Percentiles rank a stretch among this genome's conserved stretches.
These are phyloP conservation scores for Hymenoscyphus infarciens DNA, from an alignment of 2,329 filamentous ascomycete genomes.

Conservation along the genomic window DNA sequence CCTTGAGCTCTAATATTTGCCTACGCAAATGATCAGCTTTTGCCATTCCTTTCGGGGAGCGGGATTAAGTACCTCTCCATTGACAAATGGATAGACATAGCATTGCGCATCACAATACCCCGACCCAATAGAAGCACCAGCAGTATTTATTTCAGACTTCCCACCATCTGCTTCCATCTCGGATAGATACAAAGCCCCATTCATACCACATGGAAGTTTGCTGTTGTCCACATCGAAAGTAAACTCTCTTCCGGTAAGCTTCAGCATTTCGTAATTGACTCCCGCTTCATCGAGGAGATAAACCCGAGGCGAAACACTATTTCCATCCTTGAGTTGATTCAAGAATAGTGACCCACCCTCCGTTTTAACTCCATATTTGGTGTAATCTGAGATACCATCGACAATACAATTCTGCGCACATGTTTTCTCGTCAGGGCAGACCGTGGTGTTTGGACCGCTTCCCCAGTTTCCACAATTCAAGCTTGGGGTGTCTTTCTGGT, in stretches of 20 bases:
- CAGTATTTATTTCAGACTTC: slow-evolving; percentile 47
- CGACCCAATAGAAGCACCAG: slow-evolving; percentile 57
- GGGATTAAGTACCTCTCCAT: slow-evolving; percentile 40
- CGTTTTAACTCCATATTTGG: slow-evolving; percentile 41
- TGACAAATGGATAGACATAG: slow-evolving; percentile 45
- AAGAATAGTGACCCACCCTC: slow-evolving; percentile 38
- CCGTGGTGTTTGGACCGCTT: slow-evolving; percentile 39
- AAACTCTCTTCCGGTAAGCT: slow-evolving; percentile 50
- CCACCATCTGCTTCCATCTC: slow-evolving; percentile 62
- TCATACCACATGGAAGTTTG: slow-evolving; percentile 63
- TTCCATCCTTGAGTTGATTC: slow-evolving; percentile 24
- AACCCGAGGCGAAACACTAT: slow-evolving; percentile 39
- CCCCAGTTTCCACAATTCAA: slow-evolving; percentile 33
- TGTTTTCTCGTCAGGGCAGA: slow-evolving; percentile 47
- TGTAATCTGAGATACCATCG: slow-evolving; percentile 49
- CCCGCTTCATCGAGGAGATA: slow-evolving; percentile 43
- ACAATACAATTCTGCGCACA: slow-evolving; percentile 54
- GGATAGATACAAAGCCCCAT: slow-evolving; percentile 66
- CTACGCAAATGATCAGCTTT: slow-evolving; percentile 25
- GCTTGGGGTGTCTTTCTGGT: slow-evolving; percentile 38
- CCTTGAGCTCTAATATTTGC: slow-evolving; percentile 50
- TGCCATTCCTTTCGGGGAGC: no score
- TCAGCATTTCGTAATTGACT: slow-evolving; percentile 57
- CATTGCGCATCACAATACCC: slow-evolving; percentile 63
- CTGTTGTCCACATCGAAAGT: slow-evolving; percentile 66